Percentiles rank a stretch among this genome's conserved stretches.
Conservation (phyloP, 306 rosid species). For the Cucurbita moschata region DNA sequence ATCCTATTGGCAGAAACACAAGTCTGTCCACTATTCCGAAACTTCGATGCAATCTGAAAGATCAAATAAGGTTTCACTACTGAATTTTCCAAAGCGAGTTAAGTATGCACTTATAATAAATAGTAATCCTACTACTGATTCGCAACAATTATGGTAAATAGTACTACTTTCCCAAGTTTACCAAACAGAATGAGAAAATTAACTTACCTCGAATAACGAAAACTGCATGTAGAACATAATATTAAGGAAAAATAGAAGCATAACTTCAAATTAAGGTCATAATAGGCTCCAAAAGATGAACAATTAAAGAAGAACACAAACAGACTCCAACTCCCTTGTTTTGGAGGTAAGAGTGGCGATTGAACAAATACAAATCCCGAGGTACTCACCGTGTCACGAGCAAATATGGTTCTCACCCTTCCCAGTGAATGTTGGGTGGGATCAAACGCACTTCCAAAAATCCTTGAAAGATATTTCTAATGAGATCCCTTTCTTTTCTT, state of each 20-base stretch:
- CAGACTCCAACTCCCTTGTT: neutral
- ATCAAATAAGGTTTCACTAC: neutral
- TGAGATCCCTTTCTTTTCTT: too few species aligned
- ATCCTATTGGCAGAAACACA: slow-evolving; percentile 94
- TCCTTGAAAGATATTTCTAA: too few species aligned
- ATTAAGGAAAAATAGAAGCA: neutral
- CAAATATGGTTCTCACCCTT: too few species aligned
- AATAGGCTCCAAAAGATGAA: neutral
- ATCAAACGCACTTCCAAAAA: too few species aligned
- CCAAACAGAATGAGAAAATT: neutral
- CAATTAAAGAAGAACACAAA: neutral
- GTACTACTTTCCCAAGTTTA: neutral
- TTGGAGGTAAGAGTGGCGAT: too few species aligned
- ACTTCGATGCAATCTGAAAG: slow-evolving; percentile 82
- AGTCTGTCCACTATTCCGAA: slow-evolving; percentile 93
- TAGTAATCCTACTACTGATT: neutral
- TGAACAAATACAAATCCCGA: too few species aligned
- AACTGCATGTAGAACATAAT: neutral
- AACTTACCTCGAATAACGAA: neutral
- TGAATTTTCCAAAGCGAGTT: neutral
- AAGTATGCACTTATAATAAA: neutral
- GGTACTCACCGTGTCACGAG: too few species aligned
- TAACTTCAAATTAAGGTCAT: neutral
- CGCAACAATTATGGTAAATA: neutral
- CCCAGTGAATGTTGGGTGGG: too few species aligned